phyloP scores from a whole-genome alignment of 148 eudicot species.

The Dianthus caryophyllus region DNA sequence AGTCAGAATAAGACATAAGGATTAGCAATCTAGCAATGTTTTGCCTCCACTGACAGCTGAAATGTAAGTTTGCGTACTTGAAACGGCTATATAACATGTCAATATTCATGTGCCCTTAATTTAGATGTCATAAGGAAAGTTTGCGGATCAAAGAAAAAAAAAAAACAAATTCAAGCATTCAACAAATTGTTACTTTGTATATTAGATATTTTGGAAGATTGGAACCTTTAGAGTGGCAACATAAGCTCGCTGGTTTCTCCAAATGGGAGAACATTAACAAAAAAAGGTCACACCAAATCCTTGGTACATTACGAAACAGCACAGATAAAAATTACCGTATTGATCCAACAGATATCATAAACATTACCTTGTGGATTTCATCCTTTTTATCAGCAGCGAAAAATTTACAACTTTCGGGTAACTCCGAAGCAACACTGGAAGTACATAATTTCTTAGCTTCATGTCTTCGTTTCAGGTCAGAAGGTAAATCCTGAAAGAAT shows the following conservation, averaged over 20 bases:
- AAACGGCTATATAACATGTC: background rate
- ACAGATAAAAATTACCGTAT: background rate
- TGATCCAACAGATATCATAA: background rate
- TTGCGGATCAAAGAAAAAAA: background rate
- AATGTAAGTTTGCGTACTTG: background rate
- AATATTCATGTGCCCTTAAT: background rate
- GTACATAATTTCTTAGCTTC: slow-evolving; percentile 58
- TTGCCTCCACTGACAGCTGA: background rate
- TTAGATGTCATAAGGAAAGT: background rate
- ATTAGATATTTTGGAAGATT: background rate
- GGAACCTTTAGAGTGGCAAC: slow-evolving; percentile 78
- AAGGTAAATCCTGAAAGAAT: slow-evolving; percentile 68
- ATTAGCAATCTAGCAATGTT: background rate
- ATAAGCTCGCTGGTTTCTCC: slow-evolving; percentile 84
- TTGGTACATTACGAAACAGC: background rate
- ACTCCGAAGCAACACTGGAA: slow-evolving; percentile 70
- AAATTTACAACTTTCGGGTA: slow-evolving; percentile 83
- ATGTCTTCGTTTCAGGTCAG: slow-evolving; percentile 60
- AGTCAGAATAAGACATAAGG: too few species aligned
- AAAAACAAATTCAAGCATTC: too few species aligned
- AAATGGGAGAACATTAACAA: slow-evolving; percentile 45
- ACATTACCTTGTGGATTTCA: slow-evolving; percentile 77
- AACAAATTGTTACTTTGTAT: background rate
- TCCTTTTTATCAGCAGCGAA: slow-evolving; percentile 77
- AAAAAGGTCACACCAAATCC: background rate